These are phyloP conservation scores for Leucaena leucocephala DNA, from an alignment of 306 rosid species.

Conservation along the genomic window DNA sequence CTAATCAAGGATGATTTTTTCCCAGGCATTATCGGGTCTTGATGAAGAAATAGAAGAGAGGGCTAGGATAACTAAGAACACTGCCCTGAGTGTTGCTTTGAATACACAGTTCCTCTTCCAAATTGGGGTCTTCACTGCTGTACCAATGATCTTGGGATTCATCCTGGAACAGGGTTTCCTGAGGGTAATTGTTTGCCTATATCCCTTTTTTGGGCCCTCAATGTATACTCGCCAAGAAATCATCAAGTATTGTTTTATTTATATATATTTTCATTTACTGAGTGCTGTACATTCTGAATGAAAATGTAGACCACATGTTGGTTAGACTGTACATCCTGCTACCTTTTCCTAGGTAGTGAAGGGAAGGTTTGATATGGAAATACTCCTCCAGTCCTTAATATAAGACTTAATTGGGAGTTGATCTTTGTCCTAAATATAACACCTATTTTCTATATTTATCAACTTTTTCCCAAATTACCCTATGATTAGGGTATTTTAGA, in stretches of 20 bases:
- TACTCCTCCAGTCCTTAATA: neutral
- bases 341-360: neutral
- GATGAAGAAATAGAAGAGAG: conserved; percentile 63
- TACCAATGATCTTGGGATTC: conserved; percentile 85
- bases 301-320: neutral
- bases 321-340: neutral
- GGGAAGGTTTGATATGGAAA: conserved; percentile 28
- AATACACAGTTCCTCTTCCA: conserved; percentile 87
- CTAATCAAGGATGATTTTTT: conserved; percentile 18
- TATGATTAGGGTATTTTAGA: no score
- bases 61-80: conserved; percentile 59
- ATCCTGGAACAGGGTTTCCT: conserved; percentile 89
- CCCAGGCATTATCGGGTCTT: conserved; percentile 93
- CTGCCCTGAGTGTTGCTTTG: conserved; percentile 76
- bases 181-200: conserved; percentile 53
- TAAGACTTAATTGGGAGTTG: no score
- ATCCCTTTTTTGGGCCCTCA: neutral
- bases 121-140: conserved; percentile 87
- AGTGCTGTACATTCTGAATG: neutral
- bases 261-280: neutral
- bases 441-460: no score
- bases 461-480: no score
- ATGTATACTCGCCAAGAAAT: conserved; percentile 3
- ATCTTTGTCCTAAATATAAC: no score
- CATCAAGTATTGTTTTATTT: neutral